Base-by-base conservation (phyloP, 1,139 yeast genomes). In the Hyphopichia fennica region DNA sequence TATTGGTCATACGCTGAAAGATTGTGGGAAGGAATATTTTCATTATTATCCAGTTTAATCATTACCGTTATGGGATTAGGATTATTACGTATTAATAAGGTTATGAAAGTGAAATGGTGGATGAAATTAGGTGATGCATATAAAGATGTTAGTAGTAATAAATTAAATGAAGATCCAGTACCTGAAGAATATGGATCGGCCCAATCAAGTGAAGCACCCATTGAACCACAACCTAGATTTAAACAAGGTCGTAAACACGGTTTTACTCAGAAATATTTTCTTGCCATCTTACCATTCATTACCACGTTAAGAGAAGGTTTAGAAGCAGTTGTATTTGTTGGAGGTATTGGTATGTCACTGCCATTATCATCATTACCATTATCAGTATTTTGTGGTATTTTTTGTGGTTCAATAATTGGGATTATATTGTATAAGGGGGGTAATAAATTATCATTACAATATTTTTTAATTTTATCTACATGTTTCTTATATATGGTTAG, bases 11-110 rank as follows among this genome's bases (percentile, higher is more conserved):
- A 76, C 43, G 81, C 96, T 1, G 97, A 90, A 61, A 79, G 95
- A 54, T 62, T 89, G 37, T 90, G 97, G 97, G 97, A 90, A 67
- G 96, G 96, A 37, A 67, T 84, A 9, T 90, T 90, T 62, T 87
- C 95, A 53, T 72, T 90, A 46, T 67, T 89, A 47, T 90, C 96
- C 6, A 80, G 95, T 22, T 55, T 84, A 9, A 84, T 90, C 69
- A 90, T 90, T 58, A 84, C 96, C 4, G 69, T 86, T 41, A 89
- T 90, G 96, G 97, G 97, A 37, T 67, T 89, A 39, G 89, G 96
- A 11, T 79, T 90, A 73, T 72, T 90, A 51, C 73, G 96, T 52
- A 79, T 90, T 59, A 89, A 88, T 65, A 84, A 86, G 58, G 72
- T 72, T 45, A 72, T 73, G 79, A 72, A 73, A 53, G 65, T 70